Evolutionary conservation across 495 filamentous ascomycete genomes (phyloP), one percentile per base, ranked within the genome.

Genomic region (Bacidia rubella): DNA sequence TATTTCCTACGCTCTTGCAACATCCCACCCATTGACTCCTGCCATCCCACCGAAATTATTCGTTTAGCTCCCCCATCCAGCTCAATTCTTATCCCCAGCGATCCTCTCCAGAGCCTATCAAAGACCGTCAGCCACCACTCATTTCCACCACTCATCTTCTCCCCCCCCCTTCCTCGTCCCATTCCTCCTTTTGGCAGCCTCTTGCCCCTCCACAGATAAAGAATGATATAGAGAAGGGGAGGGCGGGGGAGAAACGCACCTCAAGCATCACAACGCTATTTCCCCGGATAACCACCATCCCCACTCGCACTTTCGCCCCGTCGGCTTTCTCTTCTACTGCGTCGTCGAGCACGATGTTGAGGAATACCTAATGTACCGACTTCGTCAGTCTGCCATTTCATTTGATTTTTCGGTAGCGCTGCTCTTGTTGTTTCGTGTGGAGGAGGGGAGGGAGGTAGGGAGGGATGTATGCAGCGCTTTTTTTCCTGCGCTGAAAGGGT

Each of bases 211-310:
- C 29, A 35, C 29, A 35, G 15, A 35, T 7, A 35, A 5, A 35
- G 15, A 35, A 5, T 7, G 15, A 35, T 5, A 35, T 5, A 35
- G 29, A 7, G 15, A 35, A 35, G 29, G 29, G n/a, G n/a, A n/a
- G n/a, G n/a, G n/a, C n/a, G 15, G 3, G 21, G 20, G 24, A 10
- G 12, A 5, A 5, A 25, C 64, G 62, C 35, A 86, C 87, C 75
- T 96, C 90, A 23, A 96, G 75, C 87, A 95, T 95, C 42, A 95
- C 87, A 9, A 96, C 87, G 4, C 88, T 94, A 69, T 96, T 96
- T 51, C 90, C 90, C 55, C 90, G 83, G 60, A 96, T 95, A 51
- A 82, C 93, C 56, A 94, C 85, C 82, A 94, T 96, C 63, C 92
- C 92, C 45, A 96, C 78, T 54, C 80, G 76, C 44, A 82, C 82